A percentile compares a stretch with the other conserved stretches of the same genome.
Conservation (phyloP, 305 asterid species). For the Fraxinus greggii region DNA sequence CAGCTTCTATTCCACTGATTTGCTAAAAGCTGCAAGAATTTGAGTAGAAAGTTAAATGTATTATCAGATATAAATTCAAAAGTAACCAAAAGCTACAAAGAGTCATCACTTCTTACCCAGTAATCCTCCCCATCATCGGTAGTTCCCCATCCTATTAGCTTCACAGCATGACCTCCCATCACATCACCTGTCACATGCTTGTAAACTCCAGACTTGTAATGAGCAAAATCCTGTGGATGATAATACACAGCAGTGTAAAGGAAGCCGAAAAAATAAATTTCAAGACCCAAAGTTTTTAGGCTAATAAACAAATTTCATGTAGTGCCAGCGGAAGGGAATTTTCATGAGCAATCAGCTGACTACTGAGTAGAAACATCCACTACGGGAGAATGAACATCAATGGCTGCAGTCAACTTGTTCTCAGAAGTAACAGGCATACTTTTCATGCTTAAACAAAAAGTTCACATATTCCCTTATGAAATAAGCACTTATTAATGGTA, state of each 20-base stretch:
- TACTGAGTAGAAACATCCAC: neutral
- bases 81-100: conserved; percentile 17
- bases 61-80: conserved; percentile 1
- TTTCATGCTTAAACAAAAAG: neutral
- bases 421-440: neutral
- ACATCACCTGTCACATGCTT: conserved; percentile 62
- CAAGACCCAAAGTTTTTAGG: conserved; percentile 4
- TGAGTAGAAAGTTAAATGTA: conserved; percentile 22
- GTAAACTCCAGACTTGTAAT: conserved; percentile 89
- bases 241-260: neutral
- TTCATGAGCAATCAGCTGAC: neutral
- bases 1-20: conserved; percentile 97
- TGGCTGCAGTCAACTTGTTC: neutral
- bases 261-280: neutral
- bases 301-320: neutral
- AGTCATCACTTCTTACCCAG: conserved; percentile 50
- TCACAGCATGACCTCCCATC: conserved; percentile 93
- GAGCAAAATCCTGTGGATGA: conserved; percentile 75
- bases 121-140: conserved; percentile 75
- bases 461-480: neutral
- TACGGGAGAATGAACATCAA: neutral
- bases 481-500: neutral
- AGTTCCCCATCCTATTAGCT: conserved; percentile 95
- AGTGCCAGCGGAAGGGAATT: neutral
- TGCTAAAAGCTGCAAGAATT: conserved; percentile 67